phyloP scores from a whole-genome alignment of 2,329 filamentous ascomycete species.

The Aspergillus fischeri region DNA sequence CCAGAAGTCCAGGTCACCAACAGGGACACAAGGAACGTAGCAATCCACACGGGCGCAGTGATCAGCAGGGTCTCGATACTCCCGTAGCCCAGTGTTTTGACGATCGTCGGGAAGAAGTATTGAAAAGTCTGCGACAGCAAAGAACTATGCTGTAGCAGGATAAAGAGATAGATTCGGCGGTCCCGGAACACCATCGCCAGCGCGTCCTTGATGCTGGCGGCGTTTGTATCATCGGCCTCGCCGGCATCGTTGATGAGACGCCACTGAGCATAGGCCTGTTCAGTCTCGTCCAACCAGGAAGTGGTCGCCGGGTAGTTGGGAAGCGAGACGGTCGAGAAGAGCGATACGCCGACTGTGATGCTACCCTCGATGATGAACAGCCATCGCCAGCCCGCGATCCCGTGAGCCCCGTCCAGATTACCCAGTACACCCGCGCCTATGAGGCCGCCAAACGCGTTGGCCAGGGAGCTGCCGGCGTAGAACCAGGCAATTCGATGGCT shows the following conservation, averaged over 20 bases:
- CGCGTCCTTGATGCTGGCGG: slow-evolving; percentile 43
- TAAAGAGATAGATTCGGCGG: slow-evolving; percentile 37
- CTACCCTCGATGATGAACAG: slow-evolving; percentile 36
- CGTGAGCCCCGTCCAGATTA: too few species aligned
- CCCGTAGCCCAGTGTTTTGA: slow-evolving; percentile 56
- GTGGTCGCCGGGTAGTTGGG: slow-evolving; percentile 53
- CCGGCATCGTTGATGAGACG: slow-evolving; percentile 48
- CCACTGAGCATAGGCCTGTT: slow-evolving; percentile 53
- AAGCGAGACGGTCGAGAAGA: slow-evolving; percentile 32
- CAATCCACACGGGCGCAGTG: slow-evolving; percentile 53
- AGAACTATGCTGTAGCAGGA: slow-evolving; percentile 46
- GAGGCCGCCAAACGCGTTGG: slow-evolving; percentile 51
- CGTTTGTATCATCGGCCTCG: slow-evolving; percentile 39
- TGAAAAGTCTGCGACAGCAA: slow-evolving; percentile 55
- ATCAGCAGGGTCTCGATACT: slow-evolving; percentile 45
- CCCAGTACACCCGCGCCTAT: slow-evolving; percentile 36
- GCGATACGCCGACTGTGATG: slow-evolving; percentile 39
- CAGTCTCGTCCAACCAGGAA: slow-evolving; percentile 49
- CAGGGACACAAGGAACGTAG: slow-evolving; percentile 1
- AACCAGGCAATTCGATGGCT: slow-evolving; percentile 47
- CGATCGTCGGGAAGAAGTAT: slow-evolving; percentile 63
- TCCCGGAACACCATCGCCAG: slow-evolving; percentile 36
- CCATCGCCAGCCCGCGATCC: too few species aligned
- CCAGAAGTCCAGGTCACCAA: slow-evolving; percentile 49
- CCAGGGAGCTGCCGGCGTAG: slow-evolving; percentile 46